These are phyloP conservation scores for Colletotrichum sp. DNA, from an alignment of 2,329 filamentous ascomycete species.

Conservation along the genomic window DNA sequence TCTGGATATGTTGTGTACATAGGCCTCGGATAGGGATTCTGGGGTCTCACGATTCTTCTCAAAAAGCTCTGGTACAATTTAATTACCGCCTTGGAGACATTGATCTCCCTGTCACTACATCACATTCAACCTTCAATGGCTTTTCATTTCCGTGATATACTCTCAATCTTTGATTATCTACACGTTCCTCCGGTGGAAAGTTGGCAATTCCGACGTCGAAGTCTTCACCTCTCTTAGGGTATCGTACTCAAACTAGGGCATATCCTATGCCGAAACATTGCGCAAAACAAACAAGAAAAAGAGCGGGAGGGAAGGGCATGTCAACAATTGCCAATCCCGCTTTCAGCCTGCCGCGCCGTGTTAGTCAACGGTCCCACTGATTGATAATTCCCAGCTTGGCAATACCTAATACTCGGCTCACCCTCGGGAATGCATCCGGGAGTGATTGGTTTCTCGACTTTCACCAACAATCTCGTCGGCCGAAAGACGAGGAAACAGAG, in stretches of 20 bases:
- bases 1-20: slow-evolving; percentile 15
- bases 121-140: neutral
- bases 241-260: neutral
- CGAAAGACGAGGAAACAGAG: neutral
- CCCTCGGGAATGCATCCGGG: neutral
- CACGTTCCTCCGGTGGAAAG: neutral
- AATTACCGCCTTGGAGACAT: slow-evolving; percentile 14
- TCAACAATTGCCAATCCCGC: neutral
- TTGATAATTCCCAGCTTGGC: slow-evolving; percentile 7
- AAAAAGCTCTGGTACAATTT: slow-evolving; percentile 14
- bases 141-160: neutral
- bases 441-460: neutral
- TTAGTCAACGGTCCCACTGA: slow-evolving; percentile 10
- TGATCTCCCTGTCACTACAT: slow-evolving; percentile 2
- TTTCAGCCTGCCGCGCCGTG: neutral
- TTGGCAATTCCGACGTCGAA: neutral
- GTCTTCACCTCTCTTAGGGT: neutral
- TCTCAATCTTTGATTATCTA: neutral
- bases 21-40: neutral
- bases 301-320: neutral
- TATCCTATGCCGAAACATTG: neutral
- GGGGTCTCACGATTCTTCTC: slow-evolving; percentile 1
- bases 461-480: neutral
- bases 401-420: slow-evolving; percentile 13
- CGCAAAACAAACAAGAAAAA: neutral